Evolutionary conservation across 2,329 filamentous ascomycete species (phyloP), one percentile per base, ranked within the genome.

Genomic region (Cercospora sesami): DNA sequence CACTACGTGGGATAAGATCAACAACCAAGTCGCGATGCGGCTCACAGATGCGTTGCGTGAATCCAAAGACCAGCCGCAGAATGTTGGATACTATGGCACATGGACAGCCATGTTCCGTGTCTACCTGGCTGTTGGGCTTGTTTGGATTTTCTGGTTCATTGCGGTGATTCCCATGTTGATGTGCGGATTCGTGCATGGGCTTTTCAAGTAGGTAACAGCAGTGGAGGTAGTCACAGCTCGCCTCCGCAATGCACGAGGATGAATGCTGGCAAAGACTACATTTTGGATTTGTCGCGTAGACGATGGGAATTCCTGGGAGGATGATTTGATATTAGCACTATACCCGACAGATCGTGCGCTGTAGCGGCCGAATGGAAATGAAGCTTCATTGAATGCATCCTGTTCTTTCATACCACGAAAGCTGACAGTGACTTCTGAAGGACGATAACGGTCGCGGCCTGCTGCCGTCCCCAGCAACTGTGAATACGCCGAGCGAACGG

Each of bases 1-100:
- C 60, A 88, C 86, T 2, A 91, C 88, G 0, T 91, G 89, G 90
- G 88, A 90, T 67, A 89, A 86, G 79, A 90, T 91, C 77, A 90
- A 90, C 79, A 89, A 90, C 73, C 86, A 86, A 60, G 89, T 90
- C 0, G 89, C 89, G 3, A 87, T 87, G 84, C 84, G 86, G 66
- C 86, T 91, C 79, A 80, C 83, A 3, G 80, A 83, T 16, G 80
- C 84, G 57, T 78, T 84, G 23, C 65, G 66, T 5, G 64, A 68
- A 9, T 69, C 70, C 9, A 21, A 16, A 18, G n/a, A 45, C 16
- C 23, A 6, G 30, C 26, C 14, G 12, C 28, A 26, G 9, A 30
- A 28, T 6, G 68, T 73, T 8, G 75, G 74, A 12, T 75, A 70
- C 48, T 77, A 77, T 65, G 72, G 73, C 16, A 72, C 71, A 3